Percentiles rank a stretch among this genome's conserved stretches.
These are phyloP conservation scores for Pyrrhoderma lamaoense DNA, from an alignment of 1,284 basidiomycete species.

Conservation along the genomic window DNA sequence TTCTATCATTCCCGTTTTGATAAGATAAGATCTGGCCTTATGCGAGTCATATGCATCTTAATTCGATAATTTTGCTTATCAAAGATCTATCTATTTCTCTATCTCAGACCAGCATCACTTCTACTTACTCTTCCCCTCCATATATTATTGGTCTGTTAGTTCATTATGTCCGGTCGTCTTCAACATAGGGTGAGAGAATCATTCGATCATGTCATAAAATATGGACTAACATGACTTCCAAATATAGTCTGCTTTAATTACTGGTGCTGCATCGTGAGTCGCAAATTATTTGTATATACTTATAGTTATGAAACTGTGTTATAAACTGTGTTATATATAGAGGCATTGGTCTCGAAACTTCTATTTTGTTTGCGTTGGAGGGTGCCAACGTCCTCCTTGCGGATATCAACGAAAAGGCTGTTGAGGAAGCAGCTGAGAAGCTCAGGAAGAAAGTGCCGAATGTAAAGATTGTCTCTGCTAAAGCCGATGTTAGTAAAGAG, in stretches of 20 bases:
- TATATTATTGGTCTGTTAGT: not conserved
- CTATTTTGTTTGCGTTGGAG: constrained; percentile 87
- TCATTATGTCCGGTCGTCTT: constrained; percentile 58
- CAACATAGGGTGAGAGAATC: constrained; percentile 49
- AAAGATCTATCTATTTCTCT: too few species aligned
- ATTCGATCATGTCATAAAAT: too few species aligned
- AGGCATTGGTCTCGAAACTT: constrained; percentile 91
- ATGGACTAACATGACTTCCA: too few species aligned
- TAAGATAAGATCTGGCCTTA: too few species aligned
- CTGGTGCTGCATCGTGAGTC: constrained; percentile 79
- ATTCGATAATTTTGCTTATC: too few species aligned
- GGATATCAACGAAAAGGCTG: constrained; percentile 79
- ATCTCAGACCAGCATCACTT: too few species aligned
- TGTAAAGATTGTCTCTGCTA: constrained; percentile 58
- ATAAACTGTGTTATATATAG: constrained; percentile 32
- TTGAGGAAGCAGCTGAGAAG: constrained; percentile 60
- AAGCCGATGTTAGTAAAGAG: constrained; percentile 87
- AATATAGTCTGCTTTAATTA: constrained; percentile 71
- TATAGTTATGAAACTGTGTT: constrained; percentile 1
- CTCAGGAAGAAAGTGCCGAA: constrained; percentile 60
- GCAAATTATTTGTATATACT: not conserved
- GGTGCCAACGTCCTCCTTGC: constrained; percentile 83
- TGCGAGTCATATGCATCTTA: too few species aligned
- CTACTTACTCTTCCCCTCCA: constrained; percentile 23
- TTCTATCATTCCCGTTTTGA: too few species aligned